Evolutionary conservation across 192 early-diverging fungal genomes (phyloP).

Genomic region (Coemansia sp.): DNA sequence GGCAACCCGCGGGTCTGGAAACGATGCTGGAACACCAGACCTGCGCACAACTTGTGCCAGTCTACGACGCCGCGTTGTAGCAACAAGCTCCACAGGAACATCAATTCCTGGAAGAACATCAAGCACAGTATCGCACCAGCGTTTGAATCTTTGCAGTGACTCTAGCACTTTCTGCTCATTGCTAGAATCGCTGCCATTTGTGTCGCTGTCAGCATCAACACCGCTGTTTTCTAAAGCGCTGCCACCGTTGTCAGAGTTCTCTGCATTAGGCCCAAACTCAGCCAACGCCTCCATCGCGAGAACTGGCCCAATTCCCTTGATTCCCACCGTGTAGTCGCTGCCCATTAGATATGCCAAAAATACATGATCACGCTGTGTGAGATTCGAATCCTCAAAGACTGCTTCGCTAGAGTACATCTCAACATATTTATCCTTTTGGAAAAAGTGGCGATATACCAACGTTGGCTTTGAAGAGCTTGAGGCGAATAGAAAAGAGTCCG

Average conservation of each 20-base stretch:
- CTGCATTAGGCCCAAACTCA: conserved; percentile 59
- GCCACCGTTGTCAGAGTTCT: conserved; percentile 5
- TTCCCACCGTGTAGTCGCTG: conserved; percentile 95
- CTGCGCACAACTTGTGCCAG: conserved; percentile 65
- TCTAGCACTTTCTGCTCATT: conserved; percentile 28
- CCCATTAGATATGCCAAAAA: conserved; percentile 87
- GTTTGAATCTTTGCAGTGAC: conserved; percentile 31
- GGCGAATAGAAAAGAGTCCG: conserved; percentile 96
- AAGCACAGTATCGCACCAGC: conserved; percentile 45
- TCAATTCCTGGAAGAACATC: conserved; percentile 51
- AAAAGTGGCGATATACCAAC: conserved; percentile 88
- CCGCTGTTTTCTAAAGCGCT: background rate
- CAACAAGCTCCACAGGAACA: conserved; percentile 34
- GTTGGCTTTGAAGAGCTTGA: conserved; percentile 36
- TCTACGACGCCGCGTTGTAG: conserved; percentile 25
- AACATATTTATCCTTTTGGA: conserved; percentile 85
- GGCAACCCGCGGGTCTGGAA: conserved; percentile 76
- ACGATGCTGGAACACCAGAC: conserved; percentile 68
- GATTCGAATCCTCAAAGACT: conserved; percentile 65
- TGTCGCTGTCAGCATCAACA: background rate
- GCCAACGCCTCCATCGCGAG: conserved; percentile 87
- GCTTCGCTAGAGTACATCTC: conserved; percentile 74
- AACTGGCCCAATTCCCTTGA: conserved; percentile 85
- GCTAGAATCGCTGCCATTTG: conserved; percentile 3
- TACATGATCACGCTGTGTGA: conserved; percentile 74